phyloP scores from a whole-genome alignment of 1,284 basidiomycete species.

The Tremellales sp. region DNA sequence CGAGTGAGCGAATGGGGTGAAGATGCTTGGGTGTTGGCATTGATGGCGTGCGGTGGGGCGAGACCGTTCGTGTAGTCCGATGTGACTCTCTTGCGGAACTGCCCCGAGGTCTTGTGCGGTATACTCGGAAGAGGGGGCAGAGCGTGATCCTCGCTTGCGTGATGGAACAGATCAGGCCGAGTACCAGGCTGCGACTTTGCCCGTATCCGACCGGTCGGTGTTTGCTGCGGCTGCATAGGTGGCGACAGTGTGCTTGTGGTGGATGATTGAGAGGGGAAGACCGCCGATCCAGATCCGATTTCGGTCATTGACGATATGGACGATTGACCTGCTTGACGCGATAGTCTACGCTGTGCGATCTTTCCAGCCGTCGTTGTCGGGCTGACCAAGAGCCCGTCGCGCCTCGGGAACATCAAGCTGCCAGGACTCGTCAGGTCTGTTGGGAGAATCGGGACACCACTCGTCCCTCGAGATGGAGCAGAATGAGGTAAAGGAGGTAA shows the following conservation, averaged over 20 bases:
- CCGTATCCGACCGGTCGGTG: slow-evolving; percentile 15
- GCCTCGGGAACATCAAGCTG: not conserved
- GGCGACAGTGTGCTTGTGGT: not conserved
- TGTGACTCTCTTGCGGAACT: not conserved
- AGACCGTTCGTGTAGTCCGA: slow-evolving; percentile 9
- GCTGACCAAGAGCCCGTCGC: slow-evolving; percentile 22
- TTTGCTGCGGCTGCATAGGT: not conserved
- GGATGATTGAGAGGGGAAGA: slow-evolving; percentile 3
- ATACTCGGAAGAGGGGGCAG: slow-evolving; percentile 7
- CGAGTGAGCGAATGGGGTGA: slow-evolving; percentile 9
- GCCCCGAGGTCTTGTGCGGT: not conserved
- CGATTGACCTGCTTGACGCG: slow-evolving; percentile 4
- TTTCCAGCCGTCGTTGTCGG: slow-evolving; percentile 32
- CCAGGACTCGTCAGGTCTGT: no score
- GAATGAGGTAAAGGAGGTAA: slow-evolving; percentile 13
- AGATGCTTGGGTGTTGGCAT: slow-evolving; percentile 3
- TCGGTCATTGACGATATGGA: not conserved
- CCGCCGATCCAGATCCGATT: not conserved
- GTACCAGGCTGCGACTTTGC: slow-evolving; percentile 40
- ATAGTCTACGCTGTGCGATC: slow-evolving; percentile 37
- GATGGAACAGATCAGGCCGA: slow-evolving; percentile 14
- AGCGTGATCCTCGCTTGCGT: slow-evolving; percentile 2
- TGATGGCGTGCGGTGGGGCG: slow-evolving; percentile 14
- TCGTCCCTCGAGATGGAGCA: not conserved
- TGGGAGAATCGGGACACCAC: slow-evolving; percentile 1